Evolutionary conservation across 2,329 filamentous ascomycete genomes (phyloP).

Genomic region (Aspergillus novofumigatus): DNA sequence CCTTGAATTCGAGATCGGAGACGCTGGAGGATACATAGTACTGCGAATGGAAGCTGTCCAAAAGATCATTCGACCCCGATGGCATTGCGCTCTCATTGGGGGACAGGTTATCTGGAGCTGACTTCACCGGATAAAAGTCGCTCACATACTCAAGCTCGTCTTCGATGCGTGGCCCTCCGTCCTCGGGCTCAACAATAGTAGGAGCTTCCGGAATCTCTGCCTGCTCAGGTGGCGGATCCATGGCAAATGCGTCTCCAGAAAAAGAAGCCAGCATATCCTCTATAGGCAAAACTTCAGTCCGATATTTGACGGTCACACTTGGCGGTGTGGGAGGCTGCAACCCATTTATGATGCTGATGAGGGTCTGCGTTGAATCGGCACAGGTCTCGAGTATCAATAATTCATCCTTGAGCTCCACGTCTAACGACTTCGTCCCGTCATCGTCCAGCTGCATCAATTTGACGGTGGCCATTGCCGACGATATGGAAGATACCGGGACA

Average conservation of each 20-base stretch:
- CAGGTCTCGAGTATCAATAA: constrained; percentile 90
- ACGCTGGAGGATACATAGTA: constrained; percentile 54
- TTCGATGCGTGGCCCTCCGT: constrained; percentile 36
- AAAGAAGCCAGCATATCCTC: constrained; percentile 88
- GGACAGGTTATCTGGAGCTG: constrained; percentile 27
- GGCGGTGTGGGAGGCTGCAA: constrained; percentile 79
- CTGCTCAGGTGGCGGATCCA: constrained; percentile 22
- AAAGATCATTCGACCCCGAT: constrained; percentile 36
- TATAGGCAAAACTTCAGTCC: constrained; percentile 79
- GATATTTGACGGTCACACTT: constrained; percentile 77
- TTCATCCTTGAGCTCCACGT: constrained; percentile 79
- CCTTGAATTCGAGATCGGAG: constrained; percentile 66
- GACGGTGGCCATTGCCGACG: constrained; percentile 68
- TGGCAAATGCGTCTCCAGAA: constrained; percentile 73
- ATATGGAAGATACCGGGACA: constrained; percentile 82
- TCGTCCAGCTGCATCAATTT: constrained; percentile 54
- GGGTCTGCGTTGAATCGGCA: constrained; percentile 91
- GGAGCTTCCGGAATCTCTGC: constrained; percentile 38
- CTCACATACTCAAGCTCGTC: constrained; percentile 51
- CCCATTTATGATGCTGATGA: constrained; percentile 73
- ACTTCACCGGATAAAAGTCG: constrained; percentile 50
- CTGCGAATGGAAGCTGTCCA: constrained; percentile 52
- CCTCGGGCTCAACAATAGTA: constrained; percentile 39
- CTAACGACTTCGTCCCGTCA: constrained; percentile 62
- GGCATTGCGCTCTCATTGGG: constrained; percentile 28